Evolutionary conservation across 2,329 filamentous ascomycete species (phyloP).

Genomic region (Colletotrichum tofieldiae): DNA sequence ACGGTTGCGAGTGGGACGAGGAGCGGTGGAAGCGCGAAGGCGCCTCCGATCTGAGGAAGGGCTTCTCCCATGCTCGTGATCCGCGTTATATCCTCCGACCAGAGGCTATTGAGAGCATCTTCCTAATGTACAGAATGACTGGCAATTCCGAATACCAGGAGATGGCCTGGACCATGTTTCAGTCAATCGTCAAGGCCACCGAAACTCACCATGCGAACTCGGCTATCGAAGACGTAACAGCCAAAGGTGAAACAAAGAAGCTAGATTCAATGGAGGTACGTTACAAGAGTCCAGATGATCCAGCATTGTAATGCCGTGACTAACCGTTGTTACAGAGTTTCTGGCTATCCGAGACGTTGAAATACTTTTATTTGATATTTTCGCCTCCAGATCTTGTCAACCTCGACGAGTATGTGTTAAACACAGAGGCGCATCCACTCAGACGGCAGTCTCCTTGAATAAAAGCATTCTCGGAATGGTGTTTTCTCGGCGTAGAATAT

Average conservation of each 20-base stretch:
- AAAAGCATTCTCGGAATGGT: neutral
- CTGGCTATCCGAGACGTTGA: constrained; percentile 82
- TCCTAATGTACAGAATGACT: constrained; percentile 69
- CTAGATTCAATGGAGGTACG: constrained; percentile 58
- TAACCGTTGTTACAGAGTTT: constrained; percentile 68
- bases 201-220: constrained; percentile 64
- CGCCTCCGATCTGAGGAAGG: constrained; percentile 58
- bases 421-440: constrained; percentile 68
- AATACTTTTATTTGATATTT: constrained; percentile 83
- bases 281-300: constrained; percentile 41
- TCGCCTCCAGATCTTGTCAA: constrained; percentile 74
- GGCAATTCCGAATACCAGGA: constrained; percentile 64
- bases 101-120: constrained; percentile 68
- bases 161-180: constrained; percentile 69
- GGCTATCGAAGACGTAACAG: constrained; percentile 66
- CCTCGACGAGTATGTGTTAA: constrained; percentile 78
- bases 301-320: neutral
- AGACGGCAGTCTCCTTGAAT: constrained; percentile 6
- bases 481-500: neutral
- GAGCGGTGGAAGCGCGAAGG: constrained; percentile 45
- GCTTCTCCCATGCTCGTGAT: constrained; percentile 74
- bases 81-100: constrained; percentile 67
- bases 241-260: constrained; percentile 55
- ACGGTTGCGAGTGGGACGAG: constrained; percentile 65
- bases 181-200: constrained; percentile 62